Evolutionary conservation across 139 green algal genomes (phyloP).

Genomic region (Chlorella sp.): DNA sequence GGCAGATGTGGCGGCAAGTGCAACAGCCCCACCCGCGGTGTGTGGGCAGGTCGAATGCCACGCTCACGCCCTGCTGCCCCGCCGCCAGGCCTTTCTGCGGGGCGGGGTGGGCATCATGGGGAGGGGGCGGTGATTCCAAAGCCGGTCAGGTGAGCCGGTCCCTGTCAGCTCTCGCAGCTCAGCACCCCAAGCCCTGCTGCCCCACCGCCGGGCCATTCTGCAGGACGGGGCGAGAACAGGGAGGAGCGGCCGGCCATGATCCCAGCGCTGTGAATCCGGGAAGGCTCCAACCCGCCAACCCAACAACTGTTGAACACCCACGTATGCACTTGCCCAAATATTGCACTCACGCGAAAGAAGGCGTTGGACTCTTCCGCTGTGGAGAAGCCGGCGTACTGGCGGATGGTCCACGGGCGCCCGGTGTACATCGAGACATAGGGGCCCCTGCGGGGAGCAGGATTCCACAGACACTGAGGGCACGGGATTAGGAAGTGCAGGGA

Average conservation of each 20-base stretch:
- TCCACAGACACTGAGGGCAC: background rate
- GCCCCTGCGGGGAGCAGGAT: conserved; percentile 23
- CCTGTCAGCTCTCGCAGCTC: no score
- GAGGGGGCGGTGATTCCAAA: background rate
- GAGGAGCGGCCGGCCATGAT: no score
- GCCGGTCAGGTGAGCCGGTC: no score
- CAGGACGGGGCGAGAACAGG: background rate
- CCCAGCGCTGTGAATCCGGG: no score
- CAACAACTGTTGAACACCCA: no score
- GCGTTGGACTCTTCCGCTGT: conserved; percentile 82
- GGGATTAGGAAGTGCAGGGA: background rate
- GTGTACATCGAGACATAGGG: conserved; percentile 79
- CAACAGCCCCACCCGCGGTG: conserved; percentile 54
- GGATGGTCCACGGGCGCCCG: conserved; percentile 74
- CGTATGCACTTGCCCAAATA: no score
- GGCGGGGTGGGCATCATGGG: background rate
- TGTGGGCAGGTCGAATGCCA: conserved; percentile 81
- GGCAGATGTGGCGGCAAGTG: background rate
- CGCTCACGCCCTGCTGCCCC: conserved; percentile 72
- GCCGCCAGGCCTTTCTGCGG: conserved; percentile 58
- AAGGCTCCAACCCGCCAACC: no score
- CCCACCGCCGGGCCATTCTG: conserved; percentile 64
- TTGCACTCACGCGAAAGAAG: conserved; percentile 61
- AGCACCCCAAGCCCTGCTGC: conserved; percentile 65
- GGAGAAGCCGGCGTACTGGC: conserved; percentile 82